Base-by-base conservation (phyloP, 345 rosid genomes). In the Aurinia saxatilis region DNA sequence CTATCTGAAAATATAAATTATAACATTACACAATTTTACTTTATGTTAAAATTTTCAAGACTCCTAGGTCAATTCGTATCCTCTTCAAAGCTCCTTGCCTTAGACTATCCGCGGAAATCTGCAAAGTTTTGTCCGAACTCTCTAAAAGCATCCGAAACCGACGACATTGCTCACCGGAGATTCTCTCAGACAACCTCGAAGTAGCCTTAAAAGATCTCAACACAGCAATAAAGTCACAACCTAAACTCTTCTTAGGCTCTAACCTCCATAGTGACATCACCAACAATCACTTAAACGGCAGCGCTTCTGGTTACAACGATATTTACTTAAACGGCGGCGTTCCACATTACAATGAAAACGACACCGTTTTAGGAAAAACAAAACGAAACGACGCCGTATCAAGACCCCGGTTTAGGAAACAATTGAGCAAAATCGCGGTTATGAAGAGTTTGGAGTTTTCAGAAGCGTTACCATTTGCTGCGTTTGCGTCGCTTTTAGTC, bases 381-480 rank as follows among this genome's bases (percentile, higher is more conserved):
- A 16, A 49, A 13, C n/a, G 2, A 0, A 36, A 21, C 42, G 58
- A 12, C 46, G 1, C 14, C 36, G 65, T 34, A 12, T 21, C 61
- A 1, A 63, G 70, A 10, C 71, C 83, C 2, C 38, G 23, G 0
- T 17, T 88, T 50, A 76, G 95, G 66, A 84, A 82, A n/a, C 95
- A 84, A 48, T 5, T 82, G 79, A 88, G 95, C 49, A 86, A 78
- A 66, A 65, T 77, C 1, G 86, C 81, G 4, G 78, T 86, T 17
- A 77, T 86, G 59, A 82, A 83, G 2, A 79, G 87, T 42, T 76
- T 88, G 0, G 96, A 88, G 72, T 91, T 91, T 75, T 83, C 87
- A 1, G 91, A 88, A 61, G 95, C 93, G 30, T 88, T 92, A 57
- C 95, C 96, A 0, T 86, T 88, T 21, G 91, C 96, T 8, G 93